These are phyloP conservation scores for Lenwebbia sp. DNA, from an alignment of 345 rosid species.

Conservation along the genomic window DNA sequence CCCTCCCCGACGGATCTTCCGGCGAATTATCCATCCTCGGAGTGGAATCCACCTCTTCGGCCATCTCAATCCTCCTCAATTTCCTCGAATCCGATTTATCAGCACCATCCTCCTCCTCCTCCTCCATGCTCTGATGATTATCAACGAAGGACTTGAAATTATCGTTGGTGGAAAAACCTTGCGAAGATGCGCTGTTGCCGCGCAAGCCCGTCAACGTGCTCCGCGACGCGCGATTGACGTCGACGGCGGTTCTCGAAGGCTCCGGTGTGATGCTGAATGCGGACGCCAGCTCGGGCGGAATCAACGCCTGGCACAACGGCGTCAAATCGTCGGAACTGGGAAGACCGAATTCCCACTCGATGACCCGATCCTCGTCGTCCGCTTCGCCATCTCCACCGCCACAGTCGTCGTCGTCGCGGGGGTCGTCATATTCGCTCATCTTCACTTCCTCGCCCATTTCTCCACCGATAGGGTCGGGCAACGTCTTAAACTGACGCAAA, in stretches of 20 bases:
- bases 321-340: conserved; percentile 64
- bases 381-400: conserved; percentile 5
- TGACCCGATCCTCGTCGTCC: conserved; percentile 32
- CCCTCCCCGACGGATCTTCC: conserved; percentile 55
- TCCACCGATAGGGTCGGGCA: neutral
- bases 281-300: conserved; percentile 68
- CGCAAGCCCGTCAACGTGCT: conserved; percentile 50
- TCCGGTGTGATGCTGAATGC: conserved; percentile 80
- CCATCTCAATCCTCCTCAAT: conserved; percentile 37
- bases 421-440: neutral
- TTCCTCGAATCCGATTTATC: conserved; percentile 38
- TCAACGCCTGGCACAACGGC: conserved; percentile 54
- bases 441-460: neutral
- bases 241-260: conserved; percentile 35
- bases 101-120: conserved; percentile 21
- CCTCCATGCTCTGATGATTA: neutral
- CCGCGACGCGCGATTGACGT: conserved; percentile 70
- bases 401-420: neutral
- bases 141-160: conserved; percentile 19
- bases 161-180: conserved; percentile 22
- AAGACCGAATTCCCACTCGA: conserved; percentile 84
- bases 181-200: conserved; percentile 5
- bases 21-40: conserved; percentile 25
- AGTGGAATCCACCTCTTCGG: conserved; percentile 80
- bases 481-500: neutral